These are phyloP conservation scores for Gynochthodes officinalis DNA, from an alignment of 257 asterid species.

Conservation along the genomic window DNA sequence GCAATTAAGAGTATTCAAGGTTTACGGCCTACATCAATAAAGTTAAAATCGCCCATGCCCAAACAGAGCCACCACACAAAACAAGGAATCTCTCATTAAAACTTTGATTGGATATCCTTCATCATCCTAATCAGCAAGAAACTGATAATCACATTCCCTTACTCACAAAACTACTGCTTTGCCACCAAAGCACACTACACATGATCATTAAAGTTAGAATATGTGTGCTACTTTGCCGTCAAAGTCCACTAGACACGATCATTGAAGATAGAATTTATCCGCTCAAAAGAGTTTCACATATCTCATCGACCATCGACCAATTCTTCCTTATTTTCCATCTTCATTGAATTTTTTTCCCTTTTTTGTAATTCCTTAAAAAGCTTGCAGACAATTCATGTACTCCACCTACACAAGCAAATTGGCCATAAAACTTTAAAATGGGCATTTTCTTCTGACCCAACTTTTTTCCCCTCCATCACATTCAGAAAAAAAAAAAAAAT, in stretches of 20 bases:
- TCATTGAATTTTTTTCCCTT: background rate
- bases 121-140: background rate
- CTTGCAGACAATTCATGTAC: background rate
- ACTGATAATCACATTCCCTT: background rate
- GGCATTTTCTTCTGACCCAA: background rate
- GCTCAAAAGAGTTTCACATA: background rate
- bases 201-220: background rate
- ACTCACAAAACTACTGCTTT: background rate
- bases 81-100: background rate
- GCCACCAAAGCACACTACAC: background rate
- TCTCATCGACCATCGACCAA: background rate
- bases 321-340: background rate
- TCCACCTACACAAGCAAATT: background rate
- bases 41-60: background rate
- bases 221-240: background rate
- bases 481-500: no score
- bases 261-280: background rate
- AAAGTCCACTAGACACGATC: background rate
- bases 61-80: background rate
- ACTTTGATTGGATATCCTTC: background rate
- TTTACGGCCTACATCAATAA: background rate
- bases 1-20: background rate
- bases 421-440: background rate
- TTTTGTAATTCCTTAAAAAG: background rate
- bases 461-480: background rate